Base-by-base conservation (phyloP, 2,329 filamentous ascomycete genomes). In the Aureobasidium sp. region DNA sequence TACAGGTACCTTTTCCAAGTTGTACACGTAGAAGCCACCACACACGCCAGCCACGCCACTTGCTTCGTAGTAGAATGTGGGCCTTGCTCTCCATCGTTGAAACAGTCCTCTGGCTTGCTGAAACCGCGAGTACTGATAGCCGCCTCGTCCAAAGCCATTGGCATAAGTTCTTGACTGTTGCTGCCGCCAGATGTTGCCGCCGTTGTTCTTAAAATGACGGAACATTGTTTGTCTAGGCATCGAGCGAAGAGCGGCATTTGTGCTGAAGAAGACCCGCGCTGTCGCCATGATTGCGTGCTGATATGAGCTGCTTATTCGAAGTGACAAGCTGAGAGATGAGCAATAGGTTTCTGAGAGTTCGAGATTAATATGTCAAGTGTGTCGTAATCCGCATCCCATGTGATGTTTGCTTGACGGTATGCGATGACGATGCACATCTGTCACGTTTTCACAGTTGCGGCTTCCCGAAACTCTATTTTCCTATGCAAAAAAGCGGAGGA, bases 1-100 rank as follows among this genome's bases (percentile, higher is more conserved):
- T 67, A 77, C 79, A 1, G 89, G 88, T 15, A 92, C 88, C 36
- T 82, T 82, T 72, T 93, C 87, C 45, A 89, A 77, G 70, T 91
- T 87, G 70, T 76, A 79, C 61, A 85, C 77, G 76, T 91, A 91
- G 71, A 91, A 85, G 9, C 74, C 77, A 7, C 75, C 78, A 2
- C 73, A 70, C 0, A 73, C 73, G 1, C 74, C 71, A 2, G 75
- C 79, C 7, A 82, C 64, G 3, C 75, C 66, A 15, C 71, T 74
- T 3, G 77, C 68, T 65, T 81, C 73, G 47, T 78, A 75, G 68
- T 77, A 79, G 71, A 81, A 81, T 2, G 74, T 78, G 29, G 78
- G 78, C 1, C 73, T 69, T 3, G 71, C 70, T 0, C 74, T 73
- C 78, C 78, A 81, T 62, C 67, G 56, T 17, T 47, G 39, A 34